These are phyloP conservation scores for Cyclospora cayetanensis DNA, from an alignment of 169 alveolate species.

Conservation along the genomic window DNA sequence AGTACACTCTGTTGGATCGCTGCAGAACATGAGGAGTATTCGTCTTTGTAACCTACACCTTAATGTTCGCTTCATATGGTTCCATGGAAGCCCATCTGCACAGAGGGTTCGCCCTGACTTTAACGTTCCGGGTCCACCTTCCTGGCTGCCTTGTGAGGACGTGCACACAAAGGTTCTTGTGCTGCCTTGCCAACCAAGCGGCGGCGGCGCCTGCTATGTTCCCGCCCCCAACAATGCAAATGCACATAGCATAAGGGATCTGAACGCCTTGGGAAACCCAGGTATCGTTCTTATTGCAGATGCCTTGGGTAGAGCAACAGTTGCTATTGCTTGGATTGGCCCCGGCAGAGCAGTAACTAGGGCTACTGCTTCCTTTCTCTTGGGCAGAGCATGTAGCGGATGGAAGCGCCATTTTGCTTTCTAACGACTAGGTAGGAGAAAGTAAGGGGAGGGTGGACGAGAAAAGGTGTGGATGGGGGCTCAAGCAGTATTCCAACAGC, in stretches of 20 bases:
- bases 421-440: too few species aligned
- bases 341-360: too few species aligned
- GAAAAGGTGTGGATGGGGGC: too few species aligned
- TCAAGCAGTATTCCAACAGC: too few species aligned
- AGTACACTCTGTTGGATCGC: too few species aligned
- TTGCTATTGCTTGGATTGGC: not conserved
- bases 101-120: not conserved
- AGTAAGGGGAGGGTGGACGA: too few species aligned
- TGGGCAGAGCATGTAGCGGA: too few species aligned
- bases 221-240: constrained; percentile 52
- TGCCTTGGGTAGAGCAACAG: not conserved
- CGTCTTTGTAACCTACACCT: not conserved
- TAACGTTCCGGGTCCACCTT: not conserved
- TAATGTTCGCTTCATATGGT: not conserved
- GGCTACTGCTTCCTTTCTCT: too few species aligned
- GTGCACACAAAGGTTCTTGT: constrained; percentile 12
- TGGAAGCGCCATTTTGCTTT: too few species aligned
- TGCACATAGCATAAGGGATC: not conserved
- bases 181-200: not conserved
- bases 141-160: constrained; percentile 44
- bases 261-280: not conserved
- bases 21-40: too few species aligned
- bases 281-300: not conserved
- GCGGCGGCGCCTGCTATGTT: constrained; percentile 22
- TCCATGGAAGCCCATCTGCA: not conserved